Base-by-base conservation (phyloP, 2,329 filamentous ascomycete species). In the Hypoxylon rubiginosum region DNA sequence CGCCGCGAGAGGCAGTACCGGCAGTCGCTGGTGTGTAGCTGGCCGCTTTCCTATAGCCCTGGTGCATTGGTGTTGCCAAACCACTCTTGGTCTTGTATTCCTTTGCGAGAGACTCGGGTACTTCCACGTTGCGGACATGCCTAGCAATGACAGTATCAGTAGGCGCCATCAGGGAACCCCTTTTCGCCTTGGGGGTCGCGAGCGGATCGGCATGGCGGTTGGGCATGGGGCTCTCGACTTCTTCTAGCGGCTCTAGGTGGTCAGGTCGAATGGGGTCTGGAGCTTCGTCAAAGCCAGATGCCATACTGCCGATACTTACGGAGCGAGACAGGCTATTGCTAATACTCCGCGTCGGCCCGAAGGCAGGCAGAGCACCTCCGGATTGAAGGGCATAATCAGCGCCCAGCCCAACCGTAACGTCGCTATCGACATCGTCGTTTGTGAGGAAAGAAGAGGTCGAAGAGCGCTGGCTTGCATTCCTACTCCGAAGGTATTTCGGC, bases 71-170 rank as follows among this genome's bases (percentile, higher is more conserved):
- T 5, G 88, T 92, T 7, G 86, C 79, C 36, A 90, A 83, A 21
- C 88, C 87, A 69, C 90, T 87, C 74, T 93, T 92, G 69, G 90
- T 91, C 73, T 91, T 91, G 79, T 96, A 97, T 76, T 97, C 92
- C 71, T 91, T 90, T 3, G 92, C 93, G 64, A 97, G 84, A 4
- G 93, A 96, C 73, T 96, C 93, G 3, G 95, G 95, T 0, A 97
- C 93, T 62, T 95, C 92, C 13, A 98, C 93, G 74, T 95, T 94
- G 72, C 92, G 91, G 49, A 97, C 91, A 75, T 96, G 94, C 62
- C 93, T 91, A 46, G 94, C 90, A 73, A 97, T 92, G 54, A 94
- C 90, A 1, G 94, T 97, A 75, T 97, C 94, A 1, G 93, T 96
- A 1, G 92, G 92, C 6, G 90, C 87, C 19, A 86, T 82, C 43